A percentile compares a stretch with the other conserved stretches of the same genome.
These are phyloP conservation scores for Phialocephala sp. DNA, from an alignment of 2,329 filamentous ascomycete genomes.

Conservation along the genomic window DNA sequence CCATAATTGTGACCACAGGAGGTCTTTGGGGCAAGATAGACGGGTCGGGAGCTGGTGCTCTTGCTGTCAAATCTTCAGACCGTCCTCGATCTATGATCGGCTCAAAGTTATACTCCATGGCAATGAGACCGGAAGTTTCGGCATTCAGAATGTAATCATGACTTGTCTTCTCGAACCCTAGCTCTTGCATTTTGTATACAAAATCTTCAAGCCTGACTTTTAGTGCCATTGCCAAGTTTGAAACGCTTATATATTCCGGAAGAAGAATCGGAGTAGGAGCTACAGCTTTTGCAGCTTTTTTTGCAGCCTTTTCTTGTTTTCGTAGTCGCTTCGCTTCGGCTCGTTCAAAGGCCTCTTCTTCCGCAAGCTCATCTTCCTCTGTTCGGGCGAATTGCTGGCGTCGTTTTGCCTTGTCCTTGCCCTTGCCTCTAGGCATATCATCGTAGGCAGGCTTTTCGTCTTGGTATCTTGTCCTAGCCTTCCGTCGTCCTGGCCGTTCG, in stretches of 20 bases:
- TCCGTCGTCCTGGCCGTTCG: constrained; percentile 12
- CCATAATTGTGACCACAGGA: constrained; percentile 98
- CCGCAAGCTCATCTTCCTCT: constrained; percentile 43
- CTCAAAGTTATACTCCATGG: constrained; percentile 91
- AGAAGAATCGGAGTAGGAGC: constrained; percentile 71
- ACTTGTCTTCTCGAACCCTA: constrained; percentile 87
- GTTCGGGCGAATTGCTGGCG: constrained; percentile 35
- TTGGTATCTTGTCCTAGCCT: constrained; percentile 16
- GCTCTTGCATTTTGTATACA: constrained; percentile 74
- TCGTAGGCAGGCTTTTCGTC: constrained; percentile 25
- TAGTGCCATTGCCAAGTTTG: constrained; percentile 77
- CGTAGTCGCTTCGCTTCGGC: constrained; percentile 51
- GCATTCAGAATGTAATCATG: constrained; percentile 87
- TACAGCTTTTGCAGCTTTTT: constrained; percentile 48
- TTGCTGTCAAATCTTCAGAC: constrained; percentile 71
- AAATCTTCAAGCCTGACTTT: constrained; percentile 75
- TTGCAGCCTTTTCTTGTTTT: constrained; percentile 41
- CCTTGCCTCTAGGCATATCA: constrained; percentile 36
- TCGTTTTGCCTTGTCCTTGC: constrained; percentile 40
- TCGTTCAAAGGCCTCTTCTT: constrained; percentile 40
- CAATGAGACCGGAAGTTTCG: constrained; percentile 88
- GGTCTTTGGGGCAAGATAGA: constrained; percentile 75
- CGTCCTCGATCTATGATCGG: constrained; percentile 74
- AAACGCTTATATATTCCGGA: constrained; percentile 91
- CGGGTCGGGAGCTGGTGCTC: constrained; percentile 71